phyloP scores from a whole-genome alignment of 2,329 filamentous ascomycete species.

The Coleophoma crateriformis region DNA sequence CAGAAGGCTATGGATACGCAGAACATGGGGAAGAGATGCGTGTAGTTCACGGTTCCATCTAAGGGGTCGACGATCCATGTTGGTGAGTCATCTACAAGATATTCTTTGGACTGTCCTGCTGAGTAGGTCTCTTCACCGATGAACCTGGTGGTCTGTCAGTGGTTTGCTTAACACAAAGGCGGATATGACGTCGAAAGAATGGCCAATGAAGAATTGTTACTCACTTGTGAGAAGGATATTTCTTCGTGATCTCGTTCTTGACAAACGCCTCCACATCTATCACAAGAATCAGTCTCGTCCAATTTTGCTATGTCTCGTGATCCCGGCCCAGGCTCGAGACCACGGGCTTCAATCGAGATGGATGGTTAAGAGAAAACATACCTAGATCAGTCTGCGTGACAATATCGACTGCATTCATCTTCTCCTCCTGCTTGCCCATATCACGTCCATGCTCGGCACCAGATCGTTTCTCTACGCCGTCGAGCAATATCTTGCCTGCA shows the following conservation, averaged over 20 bases:
- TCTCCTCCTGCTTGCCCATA: conserved; percentile 42
- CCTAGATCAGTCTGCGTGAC: conserved; percentile 73
- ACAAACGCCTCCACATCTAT: conserved; percentile 69
- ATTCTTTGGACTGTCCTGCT: conserved; percentile 59
- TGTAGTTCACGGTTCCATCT: conserved; percentile 76
- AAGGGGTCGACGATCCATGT: conserved; percentile 77
- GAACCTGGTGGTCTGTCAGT: conserved; percentile 43
- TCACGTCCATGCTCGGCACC: conserved; percentile 13
- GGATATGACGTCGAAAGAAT: neutral
- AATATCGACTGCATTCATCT: conserved; percentile 71
- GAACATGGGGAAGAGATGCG: conserved; percentile 76
- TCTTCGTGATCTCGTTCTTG: conserved; percentile 47
- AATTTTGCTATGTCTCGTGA: no score
- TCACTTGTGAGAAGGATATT: conserved; percentile 63
- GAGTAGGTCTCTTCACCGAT: conserved; percentile 75
- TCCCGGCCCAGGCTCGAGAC: no score
- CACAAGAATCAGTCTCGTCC: neutral
- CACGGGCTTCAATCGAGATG: neutral
- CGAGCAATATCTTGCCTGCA: conserved; percentile 62
- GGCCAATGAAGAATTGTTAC: conserved; percentile 16
- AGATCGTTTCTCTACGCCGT: conserved; percentile 50
- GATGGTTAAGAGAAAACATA: conserved; percentile 26
- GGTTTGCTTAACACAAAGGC: neutral
- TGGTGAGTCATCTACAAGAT: conserved; percentile 57
- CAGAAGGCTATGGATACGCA: conserved; percentile 73